These are phyloP conservation scores for Pichia heedii DNA, from an alignment of 805 yeast species.

Conservation along the genomic window DNA sequence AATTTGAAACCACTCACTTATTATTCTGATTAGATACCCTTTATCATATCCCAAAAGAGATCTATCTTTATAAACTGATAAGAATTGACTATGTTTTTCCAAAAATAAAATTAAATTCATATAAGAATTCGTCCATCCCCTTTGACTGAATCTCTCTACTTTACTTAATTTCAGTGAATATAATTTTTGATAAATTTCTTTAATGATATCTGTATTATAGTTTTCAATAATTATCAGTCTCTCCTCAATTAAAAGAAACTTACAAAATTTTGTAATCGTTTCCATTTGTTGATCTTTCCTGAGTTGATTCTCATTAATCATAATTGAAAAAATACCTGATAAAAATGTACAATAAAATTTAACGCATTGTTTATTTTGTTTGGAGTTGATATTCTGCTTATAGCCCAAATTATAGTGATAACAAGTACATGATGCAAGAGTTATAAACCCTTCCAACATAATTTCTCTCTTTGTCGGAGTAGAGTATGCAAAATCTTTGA, in stretches of 20 bases:
- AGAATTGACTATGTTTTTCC: neutral
- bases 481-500: neutral
- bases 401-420: conserved; percentile 2
- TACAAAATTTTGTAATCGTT: neutral
- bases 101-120: neutral
- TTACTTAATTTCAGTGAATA: neutral
- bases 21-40: neutral
- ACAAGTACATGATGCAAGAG: neutral
- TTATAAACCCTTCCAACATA: neutral
- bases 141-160: neutral
- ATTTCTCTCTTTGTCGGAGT: neutral
- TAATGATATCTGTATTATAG: neutral
- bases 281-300: neutral
- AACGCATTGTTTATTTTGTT: neutral
- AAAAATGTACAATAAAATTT: conserved; percentile 2
- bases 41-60: conserved; percentile 1
- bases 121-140: neutral
- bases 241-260: neutral
- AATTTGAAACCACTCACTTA: conserved; percentile 6
- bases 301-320: conserved; percentile 1
- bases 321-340: conserved; percentile 3
- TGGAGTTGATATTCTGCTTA: neutral
- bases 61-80: neutral
- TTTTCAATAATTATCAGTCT: neutral
- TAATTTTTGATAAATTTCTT: neutral